Conservation (phyloP, 108 stramenopile genomes). For the Nitzschia putrida region DNA sequence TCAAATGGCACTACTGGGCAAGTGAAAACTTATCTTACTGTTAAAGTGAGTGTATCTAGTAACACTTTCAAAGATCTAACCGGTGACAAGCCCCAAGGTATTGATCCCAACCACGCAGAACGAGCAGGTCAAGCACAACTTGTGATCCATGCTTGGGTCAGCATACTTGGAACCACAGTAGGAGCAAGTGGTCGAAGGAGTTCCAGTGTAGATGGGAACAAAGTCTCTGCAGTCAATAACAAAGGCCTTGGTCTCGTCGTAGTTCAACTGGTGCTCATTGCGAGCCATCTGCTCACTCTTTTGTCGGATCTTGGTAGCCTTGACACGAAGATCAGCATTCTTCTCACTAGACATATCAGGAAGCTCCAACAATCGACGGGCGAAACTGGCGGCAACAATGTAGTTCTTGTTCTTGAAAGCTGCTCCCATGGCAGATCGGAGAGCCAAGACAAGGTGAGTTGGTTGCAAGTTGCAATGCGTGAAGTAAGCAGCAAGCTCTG, state of each 20-base stretch:
- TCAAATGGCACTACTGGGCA: too few species aligned
- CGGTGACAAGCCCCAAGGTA: conserved; percentile 95
- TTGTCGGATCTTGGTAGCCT: conserved; percentile 95
- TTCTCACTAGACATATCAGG: conserved; percentile 93
- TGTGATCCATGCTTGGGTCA: conserved; percentile 60
- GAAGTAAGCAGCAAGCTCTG: conserved; percentile 98
- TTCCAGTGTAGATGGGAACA: conserved; percentile 88
- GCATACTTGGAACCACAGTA: conserved; percentile 87
- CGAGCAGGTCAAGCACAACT: conserved; percentile 86
- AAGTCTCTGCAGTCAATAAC: conserved; percentile 87
- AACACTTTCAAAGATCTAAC: conserved; percentile 17
- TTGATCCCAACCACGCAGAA: conserved; percentile 89
- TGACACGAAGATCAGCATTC: conserved; percentile 90
- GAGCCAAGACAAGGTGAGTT: conserved; percentile 92
- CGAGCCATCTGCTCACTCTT: conserved; percentile 97
- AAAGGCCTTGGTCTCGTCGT: conserved; percentile 95
- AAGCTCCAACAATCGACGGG: conserved; percentile 93
- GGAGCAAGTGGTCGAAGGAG: conserved; percentile 71
- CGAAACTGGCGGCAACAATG: conserved; percentile 96
- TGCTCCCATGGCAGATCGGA: conserved; percentile 97
- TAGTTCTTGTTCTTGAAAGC: conserved; percentile 99
- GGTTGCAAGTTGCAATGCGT: conserved; percentile 99
- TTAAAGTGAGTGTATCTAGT: neutral
- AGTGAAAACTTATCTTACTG: too few species aligned
- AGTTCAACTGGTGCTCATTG: conserved; percentile 94